Conservation (phyloP, 768 basidiomycete species). For the Collybia mongolica region DNA sequence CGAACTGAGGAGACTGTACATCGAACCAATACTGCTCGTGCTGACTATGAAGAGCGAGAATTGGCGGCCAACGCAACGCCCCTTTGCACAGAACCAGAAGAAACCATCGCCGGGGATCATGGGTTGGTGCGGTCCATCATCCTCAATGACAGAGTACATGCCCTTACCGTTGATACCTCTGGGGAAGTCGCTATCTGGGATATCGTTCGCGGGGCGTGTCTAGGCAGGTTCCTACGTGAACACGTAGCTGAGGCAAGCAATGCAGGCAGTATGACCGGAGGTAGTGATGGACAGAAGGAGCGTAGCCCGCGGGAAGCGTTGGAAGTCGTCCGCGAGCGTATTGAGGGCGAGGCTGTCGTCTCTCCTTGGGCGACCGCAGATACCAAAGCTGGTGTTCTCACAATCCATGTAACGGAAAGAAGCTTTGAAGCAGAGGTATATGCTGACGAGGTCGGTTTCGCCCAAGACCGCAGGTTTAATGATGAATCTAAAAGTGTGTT, state of each 20-base stretch:
- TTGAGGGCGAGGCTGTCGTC: conserved; percentile 93
- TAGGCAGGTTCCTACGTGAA: conserved; percentile 65
- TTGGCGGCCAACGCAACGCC: conserved; percentile 76
- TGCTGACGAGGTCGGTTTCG: conserved; percentile 85
- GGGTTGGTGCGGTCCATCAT: conserved; percentile 83
- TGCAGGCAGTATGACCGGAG: conserved; percentile 41
- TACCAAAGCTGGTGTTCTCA: conserved; percentile 85
- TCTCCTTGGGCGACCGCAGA: conserved; percentile 86
- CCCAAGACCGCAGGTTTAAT: conserved; percentile 53
- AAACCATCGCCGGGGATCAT: conserved; percentile 68
- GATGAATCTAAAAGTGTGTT: conserved; percentile 82
- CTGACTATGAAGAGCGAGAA: conserved; percentile 70
- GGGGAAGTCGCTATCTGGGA: conserved; percentile 95
- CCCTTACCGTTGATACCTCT: conserved; percentile 84
- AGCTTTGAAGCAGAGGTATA: conserved; percentile 96
- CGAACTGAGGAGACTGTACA: conserved; percentile 37
- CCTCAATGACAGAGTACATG: conserved; percentile 88
- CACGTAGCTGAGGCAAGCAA: conserved; percentile 63
- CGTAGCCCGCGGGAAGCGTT: conserved; percentile 79
- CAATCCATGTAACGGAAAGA: conserved; percentile 82
- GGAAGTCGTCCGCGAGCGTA: conserved; percentile 82
- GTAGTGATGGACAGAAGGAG: conserved; percentile 40
- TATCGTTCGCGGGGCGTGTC: conserved; percentile 73
- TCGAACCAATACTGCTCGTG: conserved; percentile 37
- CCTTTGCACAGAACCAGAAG: conserved; percentile 55